Conservation (phyloP, 495 filamentous ascomycete species). For the Tuber aestivum region DNA sequence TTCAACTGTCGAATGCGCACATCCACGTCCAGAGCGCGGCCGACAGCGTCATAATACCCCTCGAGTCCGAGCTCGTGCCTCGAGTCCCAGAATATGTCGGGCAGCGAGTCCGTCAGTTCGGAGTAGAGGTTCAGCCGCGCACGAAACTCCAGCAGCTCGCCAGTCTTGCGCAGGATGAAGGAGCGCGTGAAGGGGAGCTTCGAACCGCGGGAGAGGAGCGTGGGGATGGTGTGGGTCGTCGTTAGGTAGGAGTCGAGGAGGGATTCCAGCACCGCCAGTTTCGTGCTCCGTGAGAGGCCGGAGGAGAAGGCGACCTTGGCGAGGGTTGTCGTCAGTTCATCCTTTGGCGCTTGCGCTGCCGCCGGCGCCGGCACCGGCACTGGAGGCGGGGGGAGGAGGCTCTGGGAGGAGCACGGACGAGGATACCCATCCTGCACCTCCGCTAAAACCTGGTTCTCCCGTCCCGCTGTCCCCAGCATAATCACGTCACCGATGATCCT, state of each 20-base stretch:
- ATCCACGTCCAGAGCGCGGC: slow-evolving; percentile 82
- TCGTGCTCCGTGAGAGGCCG: slow-evolving; percentile 89
- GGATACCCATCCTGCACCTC: slow-evolving; percentile 12
- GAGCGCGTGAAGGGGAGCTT: slow-evolving; percentile 63
- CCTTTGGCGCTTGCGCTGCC: slow-evolving; percentile 3
- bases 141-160: slow-evolving; percentile 81
- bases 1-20: slow-evolving; percentile 87
- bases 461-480: slow-evolving; percentile 68
- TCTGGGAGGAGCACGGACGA: not conserved
- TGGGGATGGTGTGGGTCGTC: slow-evolving; percentile 73
- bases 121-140: slow-evolving; percentile 95
- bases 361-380: not conserved
- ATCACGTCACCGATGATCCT: slow-evolving; percentile 84
- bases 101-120: slow-evolving; percentile 88
- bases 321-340: slow-evolving; percentile 58
- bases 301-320: slow-evolving; percentile 96
- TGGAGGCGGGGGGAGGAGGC: not conserved
- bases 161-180: slow-evolving; percentile 87
- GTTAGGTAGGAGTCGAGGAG: slow-evolving; percentile 77
- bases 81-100: slow-evolving; percentile 95
- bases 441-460: slow-evolving; percentile 20
- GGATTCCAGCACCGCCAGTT: slow-evolving; percentile 85
- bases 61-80: slow-evolving; percentile 79
- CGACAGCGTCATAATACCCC: slow-evolving; percentile 90
- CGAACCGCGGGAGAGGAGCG: slow-evolving; percentile 58